phyloP scores from a whole-genome alignment of 305 asterid genomes.

The Lippia alba region DNA sequence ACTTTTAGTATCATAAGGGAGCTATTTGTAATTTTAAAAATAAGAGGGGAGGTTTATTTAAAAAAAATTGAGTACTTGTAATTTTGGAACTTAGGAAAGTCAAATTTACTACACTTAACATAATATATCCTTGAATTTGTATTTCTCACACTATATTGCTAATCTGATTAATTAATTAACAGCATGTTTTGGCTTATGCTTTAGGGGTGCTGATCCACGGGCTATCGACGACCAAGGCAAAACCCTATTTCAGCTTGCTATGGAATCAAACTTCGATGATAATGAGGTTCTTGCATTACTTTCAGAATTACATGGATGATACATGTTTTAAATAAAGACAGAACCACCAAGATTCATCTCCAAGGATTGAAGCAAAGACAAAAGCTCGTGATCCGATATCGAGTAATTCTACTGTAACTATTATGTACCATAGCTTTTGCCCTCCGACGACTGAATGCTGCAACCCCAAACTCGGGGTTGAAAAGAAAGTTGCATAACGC shows the following conservation, averaged over 20 bases:
- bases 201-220: conserved; percentile 91
- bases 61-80: too few relatives aligned
- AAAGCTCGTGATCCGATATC: conserved; percentile 24
- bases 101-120: too few relatives aligned
- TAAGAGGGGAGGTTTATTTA: too few relatives aligned
- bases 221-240: conserved; percentile 74
- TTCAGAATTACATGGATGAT: conserved; percentile 54
- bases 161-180: neutral
- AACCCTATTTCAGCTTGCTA: conserved; percentile 59
- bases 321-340: neutral
- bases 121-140: too few relatives aligned
- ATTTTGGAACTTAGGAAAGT: too few relatives aligned
- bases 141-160: too few relatives aligned
- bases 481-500: conserved; percentile 14
- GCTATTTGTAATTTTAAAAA: too few relatives aligned
- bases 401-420: conserved; percentile 50
- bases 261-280: conserved; percentile 71
- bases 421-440: conserved; percentile 31
- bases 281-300: conserved; percentile 70
- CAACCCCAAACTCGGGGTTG: conserved; percentile 27
- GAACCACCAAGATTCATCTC: neutral
- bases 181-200: neutral
- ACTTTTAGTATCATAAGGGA: too few relatives aligned
- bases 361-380: conserved; percentile 27
- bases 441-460: conserved; percentile 30